phyloP scores from a whole-genome alignment of 2,329 filamentous ascomycete species.

The Pseudogymnoascus sp. region DNA sequence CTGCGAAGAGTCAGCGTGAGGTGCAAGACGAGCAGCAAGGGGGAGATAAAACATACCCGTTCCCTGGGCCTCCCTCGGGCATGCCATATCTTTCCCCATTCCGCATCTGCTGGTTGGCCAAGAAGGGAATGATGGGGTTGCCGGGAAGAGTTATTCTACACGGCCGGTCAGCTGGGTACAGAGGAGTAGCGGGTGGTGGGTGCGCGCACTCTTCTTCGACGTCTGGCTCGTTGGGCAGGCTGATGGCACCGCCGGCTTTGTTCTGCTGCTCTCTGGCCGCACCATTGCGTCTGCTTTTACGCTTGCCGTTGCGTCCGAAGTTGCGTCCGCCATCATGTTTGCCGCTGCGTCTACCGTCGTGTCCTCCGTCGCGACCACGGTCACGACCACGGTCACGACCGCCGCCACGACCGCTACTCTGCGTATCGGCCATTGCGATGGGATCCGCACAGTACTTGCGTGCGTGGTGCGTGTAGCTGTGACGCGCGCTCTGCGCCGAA shows the following conservation, averaged over 20 bases:
- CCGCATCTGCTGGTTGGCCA: not conserved
- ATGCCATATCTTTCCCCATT: not conserved
- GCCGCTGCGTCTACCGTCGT: not conserved
- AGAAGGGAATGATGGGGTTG: not conserved
- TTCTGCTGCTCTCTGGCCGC: not conserved
- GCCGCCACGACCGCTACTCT: not conserved
- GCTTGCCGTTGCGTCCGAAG: not conserved
- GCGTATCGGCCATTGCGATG: not conserved
- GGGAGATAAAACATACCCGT: not conserved
- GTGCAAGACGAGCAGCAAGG: not conserved
- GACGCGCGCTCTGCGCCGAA: not conserved
- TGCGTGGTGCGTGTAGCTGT: too few relatives aligned
- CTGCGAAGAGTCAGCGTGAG: not conserved
- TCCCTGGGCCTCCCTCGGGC: not conserved
- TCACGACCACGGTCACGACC: not conserved
- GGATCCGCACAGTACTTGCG: not conserved
- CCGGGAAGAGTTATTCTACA: not conserved
- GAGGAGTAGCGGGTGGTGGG: not conserved
- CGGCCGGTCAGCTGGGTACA: not conserved
- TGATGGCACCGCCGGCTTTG: not conserved
- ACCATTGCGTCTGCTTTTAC: not conserved
- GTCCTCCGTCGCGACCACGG: not conserved
- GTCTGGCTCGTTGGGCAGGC: not conserved
- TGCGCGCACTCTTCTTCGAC: not conserved
- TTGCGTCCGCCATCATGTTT: not conserved